Percentiles rank a stretch among this genome's conserved stretches.
Conservation (phyloP, 768 basidiomycete species). For the Trametes gibbosa region DNA sequence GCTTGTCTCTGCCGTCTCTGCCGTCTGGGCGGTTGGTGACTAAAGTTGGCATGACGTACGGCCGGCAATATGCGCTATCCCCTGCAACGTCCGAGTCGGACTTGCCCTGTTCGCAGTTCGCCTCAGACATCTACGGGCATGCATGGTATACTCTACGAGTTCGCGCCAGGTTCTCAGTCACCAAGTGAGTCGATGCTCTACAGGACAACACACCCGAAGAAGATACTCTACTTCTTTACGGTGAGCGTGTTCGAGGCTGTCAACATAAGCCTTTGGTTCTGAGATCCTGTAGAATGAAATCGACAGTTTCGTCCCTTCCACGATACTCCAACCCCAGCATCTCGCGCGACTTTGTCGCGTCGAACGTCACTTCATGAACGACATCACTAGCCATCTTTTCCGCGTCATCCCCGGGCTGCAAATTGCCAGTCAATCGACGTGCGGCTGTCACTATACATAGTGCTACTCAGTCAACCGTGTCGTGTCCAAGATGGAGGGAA, state of each 20-base stretch:
- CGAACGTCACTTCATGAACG: background rate
- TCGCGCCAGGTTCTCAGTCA: too few relatives aligned
- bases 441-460: background rate
- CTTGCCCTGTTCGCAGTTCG: background rate
- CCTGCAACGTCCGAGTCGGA: background rate
- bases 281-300: background rate
- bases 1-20: background rate
- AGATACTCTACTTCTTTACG: too few relatives aligned
- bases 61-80: background rate
- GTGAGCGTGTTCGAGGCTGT: too few relatives aligned
- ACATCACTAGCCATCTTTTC: background rate
- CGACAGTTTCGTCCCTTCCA: background rate
- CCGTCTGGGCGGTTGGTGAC: conserved; percentile 2
- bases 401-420: background rate
- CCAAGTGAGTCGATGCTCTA: background rate
- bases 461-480: background rate
- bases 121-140: too few relatives aligned
- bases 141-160: too few relatives aligned
- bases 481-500: background rate
- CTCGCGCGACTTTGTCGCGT: background rate
- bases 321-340: background rate
- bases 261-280: background rate
- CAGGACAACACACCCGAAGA: too few relatives aligned
- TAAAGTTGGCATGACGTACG: conserved; percentile 1
- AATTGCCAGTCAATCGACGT: background rate